phyloP scores from a whole-genome alignment of 306 rosid genomes.

The Lathyrus aphaca region DNA sequence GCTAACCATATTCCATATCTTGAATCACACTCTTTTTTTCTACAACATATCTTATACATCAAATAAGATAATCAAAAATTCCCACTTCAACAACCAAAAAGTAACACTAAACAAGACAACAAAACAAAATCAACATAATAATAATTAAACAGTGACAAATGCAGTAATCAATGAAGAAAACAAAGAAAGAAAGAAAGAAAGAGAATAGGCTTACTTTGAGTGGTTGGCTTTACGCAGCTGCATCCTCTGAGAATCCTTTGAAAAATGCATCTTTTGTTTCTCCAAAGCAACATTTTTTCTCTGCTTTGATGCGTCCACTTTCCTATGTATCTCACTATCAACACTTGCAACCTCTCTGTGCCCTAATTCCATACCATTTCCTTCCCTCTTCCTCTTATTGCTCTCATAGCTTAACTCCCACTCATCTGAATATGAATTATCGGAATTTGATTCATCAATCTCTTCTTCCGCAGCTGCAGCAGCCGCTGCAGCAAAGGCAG shows the following conservation, averaged over 20 bases:
- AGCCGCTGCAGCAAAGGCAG: conserved; percentile 51
- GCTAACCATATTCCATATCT: conserved; percentile 1
- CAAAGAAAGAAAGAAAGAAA: not conserved
- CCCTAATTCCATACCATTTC: conserved; percentile 38
- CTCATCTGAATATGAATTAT: conserved; percentile 34
- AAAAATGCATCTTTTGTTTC: conserved; percentile 71
- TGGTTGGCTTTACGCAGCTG: conserved; percentile 55
- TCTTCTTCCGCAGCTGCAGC: conserved; percentile 48
- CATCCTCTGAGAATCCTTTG: conserved; percentile 70
- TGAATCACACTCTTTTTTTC: not conserved
- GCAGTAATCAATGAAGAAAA: too few species aligned
- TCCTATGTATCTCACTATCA: conserved; percentile 58
- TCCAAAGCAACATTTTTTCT: conserved; percentile 72
- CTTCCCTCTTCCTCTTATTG: conserved; percentile 23
- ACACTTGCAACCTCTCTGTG: conserved; percentile 49
- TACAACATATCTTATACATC: not conserved
- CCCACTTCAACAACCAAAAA: not conserved
- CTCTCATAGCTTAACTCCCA: conserved; percentile 39
- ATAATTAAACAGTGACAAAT: not conserved
- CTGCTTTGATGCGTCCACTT: conserved; percentile 63
- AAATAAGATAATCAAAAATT: not conserved
- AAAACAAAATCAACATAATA: not conserved
- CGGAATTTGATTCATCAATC: conserved; percentile 29
- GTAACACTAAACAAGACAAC: conserved; percentile 6
- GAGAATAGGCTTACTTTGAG: conserved; percentile 47